A percentile compares a stretch with the other conserved stretches of the same genome.
These are phyloP conservation scores for Ploettnerulaceae sp. DNA, from an alignment of 2,329 filamentous ascomycete species.

Conservation along the genomic window DNA sequence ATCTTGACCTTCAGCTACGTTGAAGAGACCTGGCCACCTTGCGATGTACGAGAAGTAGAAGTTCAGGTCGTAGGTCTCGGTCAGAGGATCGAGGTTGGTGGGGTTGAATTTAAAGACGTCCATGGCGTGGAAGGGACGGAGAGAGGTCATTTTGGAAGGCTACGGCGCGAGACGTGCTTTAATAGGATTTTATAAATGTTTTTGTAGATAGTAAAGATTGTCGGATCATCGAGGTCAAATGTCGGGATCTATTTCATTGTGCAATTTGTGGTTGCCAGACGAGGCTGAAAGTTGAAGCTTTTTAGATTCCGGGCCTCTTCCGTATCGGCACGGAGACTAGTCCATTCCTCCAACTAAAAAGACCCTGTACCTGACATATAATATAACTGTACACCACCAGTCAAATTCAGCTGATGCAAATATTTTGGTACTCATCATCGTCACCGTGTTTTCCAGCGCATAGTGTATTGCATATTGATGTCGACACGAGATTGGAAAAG, in stretches of 20 bases:
- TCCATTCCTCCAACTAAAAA: background rate
- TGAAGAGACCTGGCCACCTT: constrained; percentile 92
- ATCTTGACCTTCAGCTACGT: constrained; percentile 78
- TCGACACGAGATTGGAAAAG: background rate
- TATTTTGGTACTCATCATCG: too few relatives aligned
- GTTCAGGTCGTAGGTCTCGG: constrained; percentile 93
- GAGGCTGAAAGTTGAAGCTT: background rate
- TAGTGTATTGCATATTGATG: background rate
- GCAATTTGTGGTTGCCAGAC: background rate
- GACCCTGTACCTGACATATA: background rate
- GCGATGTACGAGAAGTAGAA: constrained; percentile 97
- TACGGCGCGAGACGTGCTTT: background rate
- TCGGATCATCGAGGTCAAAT: background rate
- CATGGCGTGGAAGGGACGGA: constrained; percentile 76
- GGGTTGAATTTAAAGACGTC: constrained; percentile 88
- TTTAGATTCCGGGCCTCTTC: background rate
- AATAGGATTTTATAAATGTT: too few relatives aligned
- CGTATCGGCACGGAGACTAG: too few relatives aligned
- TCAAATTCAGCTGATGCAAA: too few relatives aligned
- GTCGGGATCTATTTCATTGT: too few relatives aligned
- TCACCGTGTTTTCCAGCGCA: too few relatives aligned
- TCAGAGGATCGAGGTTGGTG: constrained; percentile 92
- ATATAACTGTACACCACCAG: too few relatives aligned
- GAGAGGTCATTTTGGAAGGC: constrained; percentile 61
- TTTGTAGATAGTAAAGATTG: too few relatives aligned